Evolutionary conservation across 371 early-diverging fungal genomes (phyloP).

Genomic region (Phascolomyces articulosus): DNA sequence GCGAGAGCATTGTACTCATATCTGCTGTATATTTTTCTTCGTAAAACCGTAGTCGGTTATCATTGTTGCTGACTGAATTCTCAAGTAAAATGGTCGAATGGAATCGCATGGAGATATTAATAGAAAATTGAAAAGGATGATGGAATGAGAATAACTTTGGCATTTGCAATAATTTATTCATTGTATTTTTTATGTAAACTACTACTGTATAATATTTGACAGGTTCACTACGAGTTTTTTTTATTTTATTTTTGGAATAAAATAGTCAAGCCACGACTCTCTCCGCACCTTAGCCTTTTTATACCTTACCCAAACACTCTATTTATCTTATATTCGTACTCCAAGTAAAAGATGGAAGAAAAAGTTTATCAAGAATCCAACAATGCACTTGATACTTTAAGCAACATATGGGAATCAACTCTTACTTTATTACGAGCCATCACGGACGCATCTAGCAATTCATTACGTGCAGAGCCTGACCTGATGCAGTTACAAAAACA

Average conservation of each 20-base stretch:
- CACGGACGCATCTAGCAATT: slow-evolving; percentile 33
- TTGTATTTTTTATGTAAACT: not conserved
- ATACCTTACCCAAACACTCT: not conserved
- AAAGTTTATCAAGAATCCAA: slow-evolving; percentile 30
- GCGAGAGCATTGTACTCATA: slow-evolving; percentile 26
- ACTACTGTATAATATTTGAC: not conserved
- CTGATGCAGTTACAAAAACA: slow-evolving; percentile 31
- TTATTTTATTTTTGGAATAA: not conserved
- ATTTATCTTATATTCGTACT: not conserved
- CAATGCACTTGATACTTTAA: slow-evolving; percentile 32
- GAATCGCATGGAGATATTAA: slow-evolving; percentile 3
- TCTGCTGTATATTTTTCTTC: slow-evolving; percentile 31
- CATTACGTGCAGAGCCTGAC: slow-evolving; percentile 44
- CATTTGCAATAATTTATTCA: not conserved
- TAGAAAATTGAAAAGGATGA: not conserved
- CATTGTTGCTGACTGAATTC: slow-evolving; percentile 11
- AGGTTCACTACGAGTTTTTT: not conserved
- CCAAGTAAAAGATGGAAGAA: not conserved
- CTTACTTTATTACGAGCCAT: slow-evolving; percentile 35
- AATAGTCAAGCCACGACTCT: not conserved
- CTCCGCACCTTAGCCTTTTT: not conserved
- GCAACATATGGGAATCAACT: slow-evolving; percentile 39
- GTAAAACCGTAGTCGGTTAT: slow-evolving; percentile 20
- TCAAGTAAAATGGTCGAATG: slow-evolving; percentile 20
- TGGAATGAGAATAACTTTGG: not conserved